Percentiles rank a stretch among this genome's conserved stretches.
Evolutionary conservation across 2,329 filamentous ascomycete species (phyloP).

Genomic region (Pseudocercospora fijiensis): DNA sequence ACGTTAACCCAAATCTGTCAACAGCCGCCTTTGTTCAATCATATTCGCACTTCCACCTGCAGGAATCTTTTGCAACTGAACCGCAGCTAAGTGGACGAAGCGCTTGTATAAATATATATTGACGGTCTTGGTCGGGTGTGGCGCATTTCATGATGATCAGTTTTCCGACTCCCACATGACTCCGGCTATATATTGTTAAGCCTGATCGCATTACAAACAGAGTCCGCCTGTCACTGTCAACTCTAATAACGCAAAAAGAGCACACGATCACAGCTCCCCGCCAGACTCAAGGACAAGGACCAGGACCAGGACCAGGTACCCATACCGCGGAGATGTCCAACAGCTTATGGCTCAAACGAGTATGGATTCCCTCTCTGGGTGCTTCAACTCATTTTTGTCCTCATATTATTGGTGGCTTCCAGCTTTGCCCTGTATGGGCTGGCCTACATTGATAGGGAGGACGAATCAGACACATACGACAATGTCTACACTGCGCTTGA

Average conservation of each 20-base stretch:
- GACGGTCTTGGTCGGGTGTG: background rate
- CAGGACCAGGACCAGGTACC: background rate
- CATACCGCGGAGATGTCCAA: slow-evolving; percentile 19
- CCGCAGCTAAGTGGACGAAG: slow-evolving; percentile 1
- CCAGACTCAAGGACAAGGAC: slow-evolving; percentile 1
- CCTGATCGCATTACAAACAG: background rate
- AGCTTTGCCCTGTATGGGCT: slow-evolving; percentile 11
- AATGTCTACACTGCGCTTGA: slow-evolving; percentile 11
- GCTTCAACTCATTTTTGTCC: slow-evolving; percentile 24
- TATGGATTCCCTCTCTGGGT: slow-evolving; percentile 35
- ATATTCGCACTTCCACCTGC: background rate
- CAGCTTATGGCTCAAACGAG: slow-evolving; percentile 33
- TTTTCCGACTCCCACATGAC: background rate
- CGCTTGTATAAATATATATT: slow-evolving; percentile 1
- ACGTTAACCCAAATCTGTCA: slow-evolving; percentile 2
- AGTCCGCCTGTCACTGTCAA: slow-evolving; percentile 2
- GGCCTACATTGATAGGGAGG: background rate
- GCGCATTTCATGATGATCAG: background rate
- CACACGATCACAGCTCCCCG: slow-evolving; percentile 4
- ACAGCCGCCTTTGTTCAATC: background rate
- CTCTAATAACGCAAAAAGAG: background rate
- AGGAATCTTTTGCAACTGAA: slow-evolving; percentile 2
- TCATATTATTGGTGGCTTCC: slow-evolving; percentile 20
- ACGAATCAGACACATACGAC: background rate
- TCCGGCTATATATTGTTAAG: background rate